These are phyloP conservation scores for Penicillium sp. DNA, from an alignment of 2,329 filamentous ascomycete genomes.

Conservation along the genomic window DNA sequence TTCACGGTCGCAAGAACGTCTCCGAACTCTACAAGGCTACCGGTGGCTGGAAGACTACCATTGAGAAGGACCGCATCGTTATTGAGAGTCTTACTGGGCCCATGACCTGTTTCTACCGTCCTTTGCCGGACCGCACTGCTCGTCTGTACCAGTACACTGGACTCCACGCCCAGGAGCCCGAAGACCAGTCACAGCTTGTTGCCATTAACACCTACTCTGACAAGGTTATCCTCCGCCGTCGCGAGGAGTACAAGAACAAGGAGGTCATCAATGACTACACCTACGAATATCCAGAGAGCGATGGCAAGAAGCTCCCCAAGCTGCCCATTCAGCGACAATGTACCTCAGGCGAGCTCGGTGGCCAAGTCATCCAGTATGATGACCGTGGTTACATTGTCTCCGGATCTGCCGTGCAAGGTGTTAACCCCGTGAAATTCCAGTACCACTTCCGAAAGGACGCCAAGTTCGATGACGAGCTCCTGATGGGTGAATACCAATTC, in stretches of 20 bases:
- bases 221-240: background rate
- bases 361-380: constrained; percentile 4
- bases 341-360: background rate
- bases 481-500: constrained; percentile 1
- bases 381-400: constrained; percentile 2
- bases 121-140: background rate
- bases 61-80: constrained; percentile 5
- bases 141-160: constrained; percentile 3
- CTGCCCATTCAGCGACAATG: constrained; percentile 4
- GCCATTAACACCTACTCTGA: constrained; percentile 2
- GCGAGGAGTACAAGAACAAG: constrained; percentile 4
- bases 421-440: background rate
- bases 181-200: background rate
- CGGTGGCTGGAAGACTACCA: constrained; percentile 1
- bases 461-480: constrained; percentile 5
- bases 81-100: background rate
- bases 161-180: background rate
- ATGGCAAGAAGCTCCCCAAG: background rate
- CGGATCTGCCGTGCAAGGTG: constrained; percentile 1
- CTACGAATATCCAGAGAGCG: background rate
- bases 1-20: constrained; percentile 1
- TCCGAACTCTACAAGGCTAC: constrained; percentile 1
- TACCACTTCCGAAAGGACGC: constrained; percentile 1
- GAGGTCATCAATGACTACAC: constrained; percentile 1
- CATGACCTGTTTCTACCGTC: constrained; percentile 1